phyloP scores from a whole-genome alignment of 257 asterid species.

The Capsicum baccatum region DNA sequence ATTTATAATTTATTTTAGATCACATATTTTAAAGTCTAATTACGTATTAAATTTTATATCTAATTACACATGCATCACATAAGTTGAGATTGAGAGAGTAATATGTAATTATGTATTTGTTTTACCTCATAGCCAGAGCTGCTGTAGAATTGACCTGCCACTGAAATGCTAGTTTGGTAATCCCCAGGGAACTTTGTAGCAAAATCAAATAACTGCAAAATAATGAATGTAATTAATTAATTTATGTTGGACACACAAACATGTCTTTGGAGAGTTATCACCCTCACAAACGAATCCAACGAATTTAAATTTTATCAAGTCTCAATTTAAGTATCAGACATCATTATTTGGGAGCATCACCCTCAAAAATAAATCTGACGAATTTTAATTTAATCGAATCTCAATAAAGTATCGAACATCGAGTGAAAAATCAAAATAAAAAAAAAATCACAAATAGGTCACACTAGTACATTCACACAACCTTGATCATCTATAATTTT shows the following conservation, averaged over 20 bases:
- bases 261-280: not conserved
- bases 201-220: slow-evolving; percentile 58
- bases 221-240: not conserved
- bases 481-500: no score
- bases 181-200: slow-evolving; percentile 45
- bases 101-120: not conserved
- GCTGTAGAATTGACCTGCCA: slow-evolving; percentile 46
- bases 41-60: no score
- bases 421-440: no score
- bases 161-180: slow-evolving; percentile 56
- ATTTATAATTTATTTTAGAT: not conserved
- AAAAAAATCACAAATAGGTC: no score
- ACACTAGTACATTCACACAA: no score
- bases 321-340: no score
- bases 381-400: no score
- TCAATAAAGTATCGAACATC: no score
- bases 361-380: not conserved
- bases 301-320: no score
- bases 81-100: not conserved
- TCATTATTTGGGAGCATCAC: no score
- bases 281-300: not conserved
- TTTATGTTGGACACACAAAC: not conserved
- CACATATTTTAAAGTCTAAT: no score
- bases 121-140: slow-evolving; percentile 64
- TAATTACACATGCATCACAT: not conserved